Conservation (phyloP, 2,329 filamentous ascomycete species). For the Teratosphaeria epicoccoides region DNA sequence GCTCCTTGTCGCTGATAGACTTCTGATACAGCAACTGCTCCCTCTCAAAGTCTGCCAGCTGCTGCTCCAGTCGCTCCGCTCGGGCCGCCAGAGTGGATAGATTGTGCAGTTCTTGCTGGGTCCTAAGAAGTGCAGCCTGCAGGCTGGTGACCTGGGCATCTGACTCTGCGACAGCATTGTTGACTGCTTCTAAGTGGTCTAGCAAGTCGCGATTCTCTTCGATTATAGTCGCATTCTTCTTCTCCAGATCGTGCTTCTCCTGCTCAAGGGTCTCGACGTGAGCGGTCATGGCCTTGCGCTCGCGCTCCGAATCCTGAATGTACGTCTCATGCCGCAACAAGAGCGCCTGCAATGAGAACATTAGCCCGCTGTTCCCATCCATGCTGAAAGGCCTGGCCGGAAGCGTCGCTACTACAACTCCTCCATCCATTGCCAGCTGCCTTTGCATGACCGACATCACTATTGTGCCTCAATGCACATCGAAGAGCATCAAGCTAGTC, state of each 20-base stretch:
- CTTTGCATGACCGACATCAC: not conserved
- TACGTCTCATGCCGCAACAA: slow-evolving; percentile 88
- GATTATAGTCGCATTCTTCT: slow-evolving; percentile 64
- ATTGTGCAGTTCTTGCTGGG: slow-evolving; percentile 65
- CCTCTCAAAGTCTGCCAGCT: slow-evolving; percentile 66
- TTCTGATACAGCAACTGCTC: slow-evolving; percentile 67
- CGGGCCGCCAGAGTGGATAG: slow-evolving; percentile 63
- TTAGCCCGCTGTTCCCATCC: slow-evolving; percentile 50
- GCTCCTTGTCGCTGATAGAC: slow-evolving; percentile 54
- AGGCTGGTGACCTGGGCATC: slow-evolving; percentile 70
- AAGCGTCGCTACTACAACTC: slow-evolving; percentile 5
- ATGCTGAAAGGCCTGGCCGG: slow-evolving; percentile 2
- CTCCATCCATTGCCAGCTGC: slow-evolving; percentile 1
- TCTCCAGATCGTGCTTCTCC: slow-evolving; percentile 59
- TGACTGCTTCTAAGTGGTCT: slow-evolving; percentile 75
- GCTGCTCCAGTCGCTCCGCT: slow-evolving; percentile 68
- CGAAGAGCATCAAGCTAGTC: no score
- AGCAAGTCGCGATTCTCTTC: slow-evolving; percentile 74
- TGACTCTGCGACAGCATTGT: slow-evolving; percentile 66
- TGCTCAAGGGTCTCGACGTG: slow-evolving; percentile 67
- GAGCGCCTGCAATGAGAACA: slow-evolving; percentile 68
- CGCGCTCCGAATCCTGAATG: slow-evolving; percentile 81
- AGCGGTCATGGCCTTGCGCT: slow-evolving; percentile 60
- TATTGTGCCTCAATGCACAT: not conserved
- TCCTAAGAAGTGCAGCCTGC: slow-evolving; percentile 64